Evolutionary conservation across 2,329 filamentous ascomycete genomes (phyloP).

Genomic region (Lasiodiplodia theobromae): DNA sequence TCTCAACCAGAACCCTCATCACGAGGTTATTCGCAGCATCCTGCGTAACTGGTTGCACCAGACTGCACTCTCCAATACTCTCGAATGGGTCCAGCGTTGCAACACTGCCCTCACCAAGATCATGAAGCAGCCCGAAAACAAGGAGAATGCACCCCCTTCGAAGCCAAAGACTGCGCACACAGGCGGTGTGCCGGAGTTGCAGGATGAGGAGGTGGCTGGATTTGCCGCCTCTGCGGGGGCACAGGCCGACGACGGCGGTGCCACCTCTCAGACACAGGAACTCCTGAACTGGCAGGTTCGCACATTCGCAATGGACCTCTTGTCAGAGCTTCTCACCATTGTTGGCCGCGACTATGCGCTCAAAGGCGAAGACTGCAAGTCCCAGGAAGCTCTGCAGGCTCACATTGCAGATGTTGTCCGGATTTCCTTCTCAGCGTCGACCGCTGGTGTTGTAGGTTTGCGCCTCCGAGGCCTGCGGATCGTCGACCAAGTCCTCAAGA

Average conservation of each 20-base stretch:
- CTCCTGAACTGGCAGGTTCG: constrained; percentile 94
- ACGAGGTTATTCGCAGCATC: constrained; percentile 84
- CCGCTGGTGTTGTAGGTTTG: constrained; percentile 87
- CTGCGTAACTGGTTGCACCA: constrained; percentile 94
- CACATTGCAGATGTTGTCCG: constrained; percentile 91
- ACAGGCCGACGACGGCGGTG: constrained; percentile 51
- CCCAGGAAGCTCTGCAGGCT: constrained; percentile 79
- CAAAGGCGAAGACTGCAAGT: constrained; percentile 74
- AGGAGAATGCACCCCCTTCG: constrained; percentile 53
- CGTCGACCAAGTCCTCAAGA: constrained; percentile 87
- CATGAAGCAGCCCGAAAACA: constrained; percentile 60
- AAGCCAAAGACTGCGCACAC: constrained; percentile 44
- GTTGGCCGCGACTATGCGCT: constrained; percentile 80
- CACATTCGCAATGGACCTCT: constrained; percentile 89
- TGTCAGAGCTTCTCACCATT: constrained; percentile 81
- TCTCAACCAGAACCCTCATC: constrained; percentile 77
- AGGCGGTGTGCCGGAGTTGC: constrained; percentile 73
- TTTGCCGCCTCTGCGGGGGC: constrained; percentile 80
- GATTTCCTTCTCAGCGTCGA: constrained; percentile 97
- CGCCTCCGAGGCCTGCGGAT: constrained; percentile 92
- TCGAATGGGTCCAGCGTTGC: constrained; percentile 85
- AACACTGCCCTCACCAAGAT: constrained; percentile 89
- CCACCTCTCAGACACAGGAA: constrained; percentile 69
- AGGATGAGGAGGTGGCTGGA: constrained; percentile 95
- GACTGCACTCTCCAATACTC: constrained; percentile 80